Percentiles rank a stretch among this genome's conserved stretches.
Conservation (phyloP, 257 asterid genomes). For the Ophiorrhiza pumila region DNA sequence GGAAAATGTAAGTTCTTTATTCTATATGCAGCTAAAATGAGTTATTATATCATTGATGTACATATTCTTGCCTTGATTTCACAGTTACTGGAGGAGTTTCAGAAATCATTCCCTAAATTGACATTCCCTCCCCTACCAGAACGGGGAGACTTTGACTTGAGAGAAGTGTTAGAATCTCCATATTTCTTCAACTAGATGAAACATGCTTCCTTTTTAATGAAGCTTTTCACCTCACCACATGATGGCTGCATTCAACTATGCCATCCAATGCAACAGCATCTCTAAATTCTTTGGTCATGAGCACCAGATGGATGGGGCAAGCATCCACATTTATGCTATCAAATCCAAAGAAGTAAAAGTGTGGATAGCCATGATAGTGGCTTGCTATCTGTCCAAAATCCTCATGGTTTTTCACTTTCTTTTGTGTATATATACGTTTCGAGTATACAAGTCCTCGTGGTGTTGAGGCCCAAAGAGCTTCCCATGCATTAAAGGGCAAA, state of each 20-base stretch:
- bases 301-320: not conserved
- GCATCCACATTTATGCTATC: not conserved
- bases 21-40: not conserved
- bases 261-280: not conserved
- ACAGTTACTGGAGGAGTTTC: slow-evolving; percentile 72
- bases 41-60: not conserved
- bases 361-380: not conserved
- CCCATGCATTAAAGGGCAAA: not conserved
- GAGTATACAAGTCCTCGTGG: not conserved
- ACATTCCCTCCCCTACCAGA: slow-evolving; percentile 81
- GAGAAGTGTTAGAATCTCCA: slow-evolving; percentile 70
- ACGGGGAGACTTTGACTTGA: slow-evolving; percentile 87
- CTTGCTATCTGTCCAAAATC: not conserved
- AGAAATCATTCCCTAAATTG: slow-evolving; percentile 60
- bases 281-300: not conserved
- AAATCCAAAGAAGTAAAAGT: not conserved
- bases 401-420: not conserved
- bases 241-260: slow-evolving; percentile 5
- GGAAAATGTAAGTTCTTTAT: slow-evolving; percentile 62
- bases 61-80: not conserved
- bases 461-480: slow-evolving; percentile 1
- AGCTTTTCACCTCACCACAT: not conserved
- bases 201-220: slow-evolving; percentile 20
- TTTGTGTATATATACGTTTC: slow-evolving; percentile 14
- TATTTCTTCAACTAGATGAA: slow-evolving; percentile 84